Conservation (phyloP, 305 asterid species). For the Solanum hybrid region DNA sequence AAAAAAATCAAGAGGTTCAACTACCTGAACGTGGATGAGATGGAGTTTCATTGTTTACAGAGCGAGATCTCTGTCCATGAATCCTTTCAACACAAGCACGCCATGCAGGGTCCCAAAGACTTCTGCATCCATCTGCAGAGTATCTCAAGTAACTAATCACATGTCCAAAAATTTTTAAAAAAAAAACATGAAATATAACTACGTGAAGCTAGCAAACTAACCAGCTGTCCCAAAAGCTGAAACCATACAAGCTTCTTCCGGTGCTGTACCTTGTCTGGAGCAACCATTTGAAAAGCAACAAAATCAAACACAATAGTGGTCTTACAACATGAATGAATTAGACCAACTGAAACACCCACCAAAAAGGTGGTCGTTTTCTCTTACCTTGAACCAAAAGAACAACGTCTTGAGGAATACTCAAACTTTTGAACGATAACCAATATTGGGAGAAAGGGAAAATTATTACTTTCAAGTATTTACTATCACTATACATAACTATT, state of each 20-base stretch:
- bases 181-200: neutral
- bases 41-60: constrained; percentile 52
- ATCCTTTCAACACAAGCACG: constrained; percentile 67
- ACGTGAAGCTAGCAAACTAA: constrained; percentile 19
- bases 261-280: constrained; percentile 87
- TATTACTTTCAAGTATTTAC: neutral
- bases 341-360: neutral
- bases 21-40: constrained; percentile 58
- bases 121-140: constrained; percentile 71
- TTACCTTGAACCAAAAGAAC: neutral
- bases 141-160: neutral
- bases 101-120: constrained; percentile 86
- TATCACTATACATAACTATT: neutral
- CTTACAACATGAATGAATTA: neutral
- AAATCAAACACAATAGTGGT: constrained; percentile 1
- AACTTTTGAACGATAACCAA: neutral
- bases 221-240: constrained; percentile 82
- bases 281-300: constrained; percentile 12
- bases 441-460: constrained; percentile 4
- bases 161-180: too few relatives aligned
- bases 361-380: neutral
- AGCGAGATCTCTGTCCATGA: constrained; percentile 46
- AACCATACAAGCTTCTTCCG: constrained; percentile 94
- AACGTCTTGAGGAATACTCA: neutral
- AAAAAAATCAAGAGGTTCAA: constrained; percentile 7